These are phyloP conservation scores for Closterium sp. DNA, from an alignment of 139 green algal genomes.

Conservation along the genomic window DNA sequence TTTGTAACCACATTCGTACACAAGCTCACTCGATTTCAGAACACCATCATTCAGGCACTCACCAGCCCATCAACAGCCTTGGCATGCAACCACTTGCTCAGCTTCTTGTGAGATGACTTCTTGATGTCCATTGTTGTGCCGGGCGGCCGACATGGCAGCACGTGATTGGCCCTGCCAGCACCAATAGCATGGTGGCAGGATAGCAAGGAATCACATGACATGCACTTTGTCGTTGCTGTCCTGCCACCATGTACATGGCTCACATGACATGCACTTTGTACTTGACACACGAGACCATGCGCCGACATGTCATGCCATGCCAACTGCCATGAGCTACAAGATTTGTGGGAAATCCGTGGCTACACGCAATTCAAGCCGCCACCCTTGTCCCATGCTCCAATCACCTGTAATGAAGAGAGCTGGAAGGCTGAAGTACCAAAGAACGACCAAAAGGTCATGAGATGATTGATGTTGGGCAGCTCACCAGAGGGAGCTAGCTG, in stretches of 20 bases:
- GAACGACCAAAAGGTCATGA: too few species aligned
- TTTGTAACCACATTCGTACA: too few species aligned
- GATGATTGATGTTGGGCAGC: background rate
- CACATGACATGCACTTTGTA: background rate
- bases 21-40: background rate
- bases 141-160: slow-evolving; percentile 38
- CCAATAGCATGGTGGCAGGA: background rate
- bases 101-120: slow-evolving; percentile 53
- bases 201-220: background rate
- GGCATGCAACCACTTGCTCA: slow-evolving; percentile 44
- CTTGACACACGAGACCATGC: too few species aligned
- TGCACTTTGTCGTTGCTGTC: background rate
- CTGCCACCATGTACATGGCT: too few species aligned
- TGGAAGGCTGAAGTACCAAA: too few species aligned
- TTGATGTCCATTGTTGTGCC: slow-evolving; percentile 48
- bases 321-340: too few species aligned
- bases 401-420: too few species aligned
- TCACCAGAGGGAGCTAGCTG: slow-evolving; percentile 41
- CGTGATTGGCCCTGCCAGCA: slow-evolving; percentile 42
- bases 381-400: too few species aligned
- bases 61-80: slow-evolving; percentile 41
- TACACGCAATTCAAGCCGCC: background rate
- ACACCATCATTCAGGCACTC: background rate
- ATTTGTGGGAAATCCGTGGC: too few species aligned
- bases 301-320: too few species aligned